Conservation (phyloP, 345 rosid species). For the Citrus trifoliata region DNA sequence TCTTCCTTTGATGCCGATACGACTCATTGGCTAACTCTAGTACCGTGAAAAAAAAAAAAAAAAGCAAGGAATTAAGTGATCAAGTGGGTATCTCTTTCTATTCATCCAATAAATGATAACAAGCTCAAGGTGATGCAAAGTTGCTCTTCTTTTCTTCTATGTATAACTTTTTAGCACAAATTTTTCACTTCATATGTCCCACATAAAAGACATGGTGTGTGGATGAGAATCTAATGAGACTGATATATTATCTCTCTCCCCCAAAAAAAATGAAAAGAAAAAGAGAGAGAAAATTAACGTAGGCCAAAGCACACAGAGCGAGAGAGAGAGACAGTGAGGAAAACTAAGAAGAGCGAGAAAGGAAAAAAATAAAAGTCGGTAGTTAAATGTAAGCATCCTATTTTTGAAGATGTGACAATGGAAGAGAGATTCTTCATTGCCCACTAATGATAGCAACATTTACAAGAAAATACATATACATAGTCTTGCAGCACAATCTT, state of each 20-base stretch:
- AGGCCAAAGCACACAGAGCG: not conserved
- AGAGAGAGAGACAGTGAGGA: not conserved
- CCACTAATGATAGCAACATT: slow-evolving; percentile 4
- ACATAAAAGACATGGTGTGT: not conserved
- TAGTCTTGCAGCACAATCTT: not conserved
- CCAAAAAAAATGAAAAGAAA: no score
- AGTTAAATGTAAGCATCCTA: slow-evolving; percentile 15
- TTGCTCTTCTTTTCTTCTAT: not conserved
- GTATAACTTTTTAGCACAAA: not conserved
- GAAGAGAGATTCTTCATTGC: not conserved
- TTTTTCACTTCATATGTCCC: not conserved
- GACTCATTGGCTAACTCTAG: no score
- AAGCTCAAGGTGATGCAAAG: slow-evolving; percentile 3
- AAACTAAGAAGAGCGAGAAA: no score
- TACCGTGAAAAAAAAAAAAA: not conserved
- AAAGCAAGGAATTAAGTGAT: not conserved
- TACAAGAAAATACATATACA: not conserved
- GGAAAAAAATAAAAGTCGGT: not conserved
- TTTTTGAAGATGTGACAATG: not conserved
- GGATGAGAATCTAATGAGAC: slow-evolving; percentile 18
- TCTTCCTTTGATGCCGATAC: no score
- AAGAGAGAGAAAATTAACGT: not conserved
- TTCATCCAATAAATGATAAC: slow-evolving; percentile 19
- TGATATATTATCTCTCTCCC: not conserved
- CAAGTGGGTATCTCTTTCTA: slow-evolving; percentile 20